These are phyloP conservation scores for Abelmoschus esculentus DNA, from an alignment of 345 rosid species.

Conservation along the genomic window DNA sequence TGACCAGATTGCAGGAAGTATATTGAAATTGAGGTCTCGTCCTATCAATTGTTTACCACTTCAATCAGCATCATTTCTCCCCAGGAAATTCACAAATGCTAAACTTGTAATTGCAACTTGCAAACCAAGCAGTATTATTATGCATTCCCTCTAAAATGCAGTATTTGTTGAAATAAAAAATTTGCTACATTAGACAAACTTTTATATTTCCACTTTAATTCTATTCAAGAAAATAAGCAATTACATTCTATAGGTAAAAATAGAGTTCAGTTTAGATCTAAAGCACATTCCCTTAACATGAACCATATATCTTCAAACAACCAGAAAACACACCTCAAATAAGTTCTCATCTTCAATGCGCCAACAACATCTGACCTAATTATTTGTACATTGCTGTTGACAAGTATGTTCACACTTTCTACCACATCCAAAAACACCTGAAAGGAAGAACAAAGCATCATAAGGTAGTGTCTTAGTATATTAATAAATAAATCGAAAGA, in stretches of 20 bases:
- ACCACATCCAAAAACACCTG: slow-evolving; percentile 95
- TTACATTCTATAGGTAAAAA: background rate
- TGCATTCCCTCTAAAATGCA: background rate
- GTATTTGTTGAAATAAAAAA: background rate
- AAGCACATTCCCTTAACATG: background rate
- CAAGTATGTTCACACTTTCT: slow-evolving; percentile 94
- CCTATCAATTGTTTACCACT: background rate
- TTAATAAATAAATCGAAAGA: slow-evolving; percentile 8
- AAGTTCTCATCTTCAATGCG: slow-evolving; percentile 96
- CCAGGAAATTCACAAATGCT: background rate
- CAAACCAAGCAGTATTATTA: background rate
- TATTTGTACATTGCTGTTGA: slow-evolving; percentile 93
- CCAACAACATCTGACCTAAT: slow-evolving; percentile 94
- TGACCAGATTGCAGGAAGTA: background rate
- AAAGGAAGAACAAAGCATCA: slow-evolving; percentile 12
- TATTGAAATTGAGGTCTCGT: slow-evolving; percentile 1
- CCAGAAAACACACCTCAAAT: slow-evolving; percentile 53
- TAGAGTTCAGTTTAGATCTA: background rate
- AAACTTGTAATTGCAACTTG: background rate
- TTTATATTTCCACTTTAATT: slow-evolving; percentile 1
- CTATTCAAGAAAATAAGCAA: background rate
- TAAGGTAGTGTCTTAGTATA: slow-evolving; percentile 11
- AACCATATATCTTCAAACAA: background rate
- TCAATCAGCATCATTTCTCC: background rate
- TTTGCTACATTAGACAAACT: slow-evolving; percentile 1